Percentiles rank a stretch among this genome's conserved stretches.
phyloP scores from a whole-genome alignment of 768 basidiomycete species.

The Rhodosporidiobolus odoratus region DNA sequence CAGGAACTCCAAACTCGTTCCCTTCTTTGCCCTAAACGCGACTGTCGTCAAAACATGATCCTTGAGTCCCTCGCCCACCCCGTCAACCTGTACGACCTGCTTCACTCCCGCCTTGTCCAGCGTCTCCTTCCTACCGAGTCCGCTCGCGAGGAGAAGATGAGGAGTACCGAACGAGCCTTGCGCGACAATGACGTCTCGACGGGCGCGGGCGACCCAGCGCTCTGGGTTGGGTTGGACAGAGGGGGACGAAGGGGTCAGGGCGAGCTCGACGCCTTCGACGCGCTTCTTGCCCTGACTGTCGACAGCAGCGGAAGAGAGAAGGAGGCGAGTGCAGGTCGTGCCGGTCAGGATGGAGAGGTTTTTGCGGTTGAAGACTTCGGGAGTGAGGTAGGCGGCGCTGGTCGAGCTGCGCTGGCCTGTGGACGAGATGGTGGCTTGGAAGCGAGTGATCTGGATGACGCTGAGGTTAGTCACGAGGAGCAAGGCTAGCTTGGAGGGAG shows the following conservation, averaged over 20 bases:
- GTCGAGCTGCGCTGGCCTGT: conserved; percentile 33
- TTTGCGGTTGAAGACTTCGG: conserved; percentile 19
- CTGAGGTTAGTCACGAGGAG: background rate
- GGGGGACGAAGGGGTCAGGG: background rate
- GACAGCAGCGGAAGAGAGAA: conserved; percentile 1
- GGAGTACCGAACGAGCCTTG: conserved; percentile 28
- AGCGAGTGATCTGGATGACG: conserved; percentile 27
- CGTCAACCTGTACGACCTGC: conserved; percentile 45
- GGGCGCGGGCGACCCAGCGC: conserved; percentile 16
- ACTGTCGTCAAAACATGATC: conserved; percentile 18
- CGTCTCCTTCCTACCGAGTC: conserved; percentile 20
- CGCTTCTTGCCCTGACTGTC: background rate
- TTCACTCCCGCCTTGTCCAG: conserved; percentile 17
- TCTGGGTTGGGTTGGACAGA: background rate
- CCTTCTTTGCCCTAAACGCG: conserved; percentile 14
- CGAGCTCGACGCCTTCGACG: conserved; percentile 33
- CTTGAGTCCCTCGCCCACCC: conserved; percentile 51
- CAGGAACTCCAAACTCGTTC: conserved; percentile 15
- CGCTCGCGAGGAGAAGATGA: conserved; percentile 26
- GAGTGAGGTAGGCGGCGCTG: conserved; percentile 36
- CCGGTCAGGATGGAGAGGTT: conserved; percentile 37
- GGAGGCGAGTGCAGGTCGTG: conserved; percentile 26
- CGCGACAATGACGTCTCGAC: conserved; percentile 21
- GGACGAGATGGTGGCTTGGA: conserved; percentile 23
- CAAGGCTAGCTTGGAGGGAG: too few species aligned